Evolutionary conservation across 495 filamentous ascomycete genomes (phyloP).

Genomic region (Aspergillus heteromorphus): DNA sequence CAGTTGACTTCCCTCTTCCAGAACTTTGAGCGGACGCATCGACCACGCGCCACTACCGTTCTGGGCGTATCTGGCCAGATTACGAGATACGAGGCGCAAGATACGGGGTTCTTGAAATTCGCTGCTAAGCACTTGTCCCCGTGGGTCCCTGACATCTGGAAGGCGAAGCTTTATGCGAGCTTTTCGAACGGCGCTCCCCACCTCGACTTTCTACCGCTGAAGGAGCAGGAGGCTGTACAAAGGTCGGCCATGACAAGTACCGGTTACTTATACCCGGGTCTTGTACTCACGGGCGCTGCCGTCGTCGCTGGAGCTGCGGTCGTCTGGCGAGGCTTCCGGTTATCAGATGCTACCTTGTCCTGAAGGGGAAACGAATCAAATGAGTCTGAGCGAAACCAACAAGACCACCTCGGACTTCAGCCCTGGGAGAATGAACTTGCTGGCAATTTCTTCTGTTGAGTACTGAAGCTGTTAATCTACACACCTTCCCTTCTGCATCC

Average conservation of each 20-base stretch:
- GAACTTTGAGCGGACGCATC: conserved; percentile 5
- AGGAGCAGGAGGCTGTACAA: background rate
- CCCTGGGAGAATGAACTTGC: too few relatives aligned
- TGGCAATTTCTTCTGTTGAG: too few relatives aligned
- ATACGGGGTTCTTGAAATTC: conserved; percentile 14
- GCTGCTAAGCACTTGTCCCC: conserved; percentile 8
- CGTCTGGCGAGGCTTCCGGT: too few relatives aligned
- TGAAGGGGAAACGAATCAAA: too few relatives aligned
- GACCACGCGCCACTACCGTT: conserved; percentile 8
- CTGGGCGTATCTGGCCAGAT: conserved; percentile 12
- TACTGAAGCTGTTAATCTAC: too few relatives aligned
- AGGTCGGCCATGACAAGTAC: background rate
- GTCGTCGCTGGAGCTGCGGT: too few relatives aligned
- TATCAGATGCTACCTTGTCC: too few relatives aligned
- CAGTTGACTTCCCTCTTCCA: conserved; percentile 10
- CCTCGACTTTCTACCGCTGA: conserved; percentile 14
- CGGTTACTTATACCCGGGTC: background rate
- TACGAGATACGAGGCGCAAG: conserved; percentile 14
- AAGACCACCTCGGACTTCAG: too few relatives aligned
- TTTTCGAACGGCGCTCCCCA: conserved; percentile 11
- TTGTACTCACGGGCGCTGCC: background rate
- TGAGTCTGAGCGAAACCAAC: too few relatives aligned
- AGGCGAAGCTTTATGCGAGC: conserved; percentile 11
- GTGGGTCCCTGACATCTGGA: conserved; percentile 9
- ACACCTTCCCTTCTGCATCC: too few relatives aligned